Evolutionary conservation across 805 yeast species (phyloP).

Genomic region (Zygotorulaspora chibaensis): DNA sequence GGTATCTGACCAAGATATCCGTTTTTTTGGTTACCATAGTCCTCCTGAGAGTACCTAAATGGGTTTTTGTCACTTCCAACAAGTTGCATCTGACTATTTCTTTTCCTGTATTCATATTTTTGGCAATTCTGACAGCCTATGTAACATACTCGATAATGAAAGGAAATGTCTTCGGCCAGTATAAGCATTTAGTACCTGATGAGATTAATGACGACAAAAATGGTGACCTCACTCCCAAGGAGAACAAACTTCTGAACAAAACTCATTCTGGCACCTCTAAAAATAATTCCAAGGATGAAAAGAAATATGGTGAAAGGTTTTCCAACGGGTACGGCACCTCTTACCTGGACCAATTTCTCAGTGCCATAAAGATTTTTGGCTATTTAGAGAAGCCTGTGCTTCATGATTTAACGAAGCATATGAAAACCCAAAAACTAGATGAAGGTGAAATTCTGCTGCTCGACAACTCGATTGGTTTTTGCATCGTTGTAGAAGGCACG

Average conservation of each 20-base stretch:
- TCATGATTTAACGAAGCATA: conserved; percentile 85
- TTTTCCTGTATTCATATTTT: conserved; percentile 15
- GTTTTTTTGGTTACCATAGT: conserved; percentile 10
- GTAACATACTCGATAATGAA: conserved; percentile 20
- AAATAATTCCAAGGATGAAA: background rate
- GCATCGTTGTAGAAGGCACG: conserved; percentile 88
- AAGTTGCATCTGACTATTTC: conserved; percentile 20
- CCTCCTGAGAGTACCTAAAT: conserved; percentile 15
- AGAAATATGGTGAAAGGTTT: background rate
- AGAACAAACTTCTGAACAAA: background rate
- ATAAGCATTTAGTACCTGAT: conserved; percentile 24
- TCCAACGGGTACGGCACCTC: conserved; percentile 39
- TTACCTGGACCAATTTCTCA: conserved; percentile 81
- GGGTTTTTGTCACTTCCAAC: conserved; percentile 17
- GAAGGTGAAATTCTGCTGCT: conserved; percentile 71
- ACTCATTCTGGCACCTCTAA: background rate
- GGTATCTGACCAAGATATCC: conserved; percentile 12
- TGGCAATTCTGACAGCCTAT: conserved; percentile 14
- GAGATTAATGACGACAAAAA: conserved; percentile 6
- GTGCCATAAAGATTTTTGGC: conserved; percentile 91
- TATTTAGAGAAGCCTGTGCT: conserved; percentile 86
- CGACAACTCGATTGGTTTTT: conserved; percentile 76
- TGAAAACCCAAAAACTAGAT: conserved; percentile 81
- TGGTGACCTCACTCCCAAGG: background rate
- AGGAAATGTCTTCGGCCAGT: conserved; percentile 25